These are phyloP conservation scores for Phoma sp. DNA, from an alignment of 2,329 filamentous ascomycete genomes.

Conservation along the genomic window DNA sequence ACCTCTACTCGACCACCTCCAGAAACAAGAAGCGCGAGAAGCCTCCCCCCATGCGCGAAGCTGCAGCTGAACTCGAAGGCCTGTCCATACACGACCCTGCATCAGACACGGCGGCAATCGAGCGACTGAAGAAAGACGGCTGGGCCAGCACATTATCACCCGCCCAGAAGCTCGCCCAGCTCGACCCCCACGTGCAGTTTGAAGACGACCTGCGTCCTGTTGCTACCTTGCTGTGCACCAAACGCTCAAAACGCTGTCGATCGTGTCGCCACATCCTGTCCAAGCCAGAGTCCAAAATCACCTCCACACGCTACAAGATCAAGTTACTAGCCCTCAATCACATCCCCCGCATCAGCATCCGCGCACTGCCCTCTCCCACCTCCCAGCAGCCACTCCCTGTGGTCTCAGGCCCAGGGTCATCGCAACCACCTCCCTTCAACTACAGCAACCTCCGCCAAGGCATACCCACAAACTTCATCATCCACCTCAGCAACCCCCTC, in stretches of 20 bases:
- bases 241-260: constrained; percentile 91
- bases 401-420: constrained; percentile 31
- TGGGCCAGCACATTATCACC: constrained; percentile 69
- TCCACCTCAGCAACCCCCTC: constrained; percentile 92
- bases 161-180: constrained; percentile 61
- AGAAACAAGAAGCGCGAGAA: constrained; percentile 68
- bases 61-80: constrained; percentile 73
- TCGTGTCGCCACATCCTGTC: constrained; percentile 93
- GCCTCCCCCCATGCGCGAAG: constrained; percentile 80
- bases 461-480: constrained; percentile 75
- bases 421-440: constrained; percentile 46
- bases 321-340: constrained; percentile 84
- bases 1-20: constrained; percentile 72
- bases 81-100: constrained; percentile 69
- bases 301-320: constrained; percentile 90
- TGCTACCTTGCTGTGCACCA: constrained; percentile 84
- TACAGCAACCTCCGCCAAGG: constrained; percentile 58
- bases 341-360: constrained; percentile 81
- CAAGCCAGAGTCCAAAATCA: constrained; percentile 90
- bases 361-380: constrained; percentile 60
- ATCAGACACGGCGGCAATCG: constrained; percentile 66
- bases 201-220: constrained; percentile 79
- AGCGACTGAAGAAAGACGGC: constrained; percentile 63
- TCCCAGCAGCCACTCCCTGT: constrained; percentile 57
- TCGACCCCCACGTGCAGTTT: constrained; percentile 65